phyloP scores from a whole-genome alignment of 306 rosid species.

The Malus domestica region DNA sequence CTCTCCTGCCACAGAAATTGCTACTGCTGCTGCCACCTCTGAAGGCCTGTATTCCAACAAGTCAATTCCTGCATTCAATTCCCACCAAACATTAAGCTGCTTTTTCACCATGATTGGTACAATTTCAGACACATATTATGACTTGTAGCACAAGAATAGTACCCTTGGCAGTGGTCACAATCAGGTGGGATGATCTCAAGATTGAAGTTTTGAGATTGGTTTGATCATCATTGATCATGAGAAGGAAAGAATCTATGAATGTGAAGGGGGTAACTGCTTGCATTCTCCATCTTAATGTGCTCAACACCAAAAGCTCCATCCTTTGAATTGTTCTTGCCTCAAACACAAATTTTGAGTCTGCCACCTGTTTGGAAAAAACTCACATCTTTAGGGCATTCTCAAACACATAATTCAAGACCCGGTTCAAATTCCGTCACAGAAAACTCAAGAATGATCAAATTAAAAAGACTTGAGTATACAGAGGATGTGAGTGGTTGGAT shows the following conservation, averaged over 20 bases:
- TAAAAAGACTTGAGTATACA: background rate
- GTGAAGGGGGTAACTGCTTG: slow-evolving; percentile 82
- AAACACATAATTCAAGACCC: too few species aligned
- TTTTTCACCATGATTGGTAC: slow-evolving; percentile 13
- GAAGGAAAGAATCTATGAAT: slow-evolving; percentile 67
- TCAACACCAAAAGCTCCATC: slow-evolving; percentile 90
- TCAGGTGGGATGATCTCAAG: slow-evolving; percentile 44
- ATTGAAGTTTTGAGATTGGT: slow-evolving; percentile 35
- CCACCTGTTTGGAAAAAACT: slow-evolving; percentile 39
- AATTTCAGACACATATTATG: slow-evolving; percentile 9
- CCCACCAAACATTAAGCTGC: slow-evolving; percentile 18
- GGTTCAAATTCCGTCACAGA: background rate
- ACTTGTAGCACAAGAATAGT: background rate
- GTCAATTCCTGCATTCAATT: slow-evolving; percentile 77
- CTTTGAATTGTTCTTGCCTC: slow-evolving; percentile 84
- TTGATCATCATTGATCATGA: slow-evolving; percentile 51
- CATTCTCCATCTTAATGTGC: slow-evolving; percentile 92
- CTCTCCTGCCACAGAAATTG: slow-evolving; percentile 54
- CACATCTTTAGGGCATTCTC: background rate
- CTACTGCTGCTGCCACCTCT: slow-evolving; percentile 89
- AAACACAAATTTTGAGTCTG: slow-evolving; percentile 66
- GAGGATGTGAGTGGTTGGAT: background rate
- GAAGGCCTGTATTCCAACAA: slow-evolving; percentile 93
- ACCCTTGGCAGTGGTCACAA: slow-evolving; percentile 56
- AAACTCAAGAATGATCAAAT: background rate